Conservation (phyloP, 1,139 yeast genomes). For the Pichia cactophila region DNA sequence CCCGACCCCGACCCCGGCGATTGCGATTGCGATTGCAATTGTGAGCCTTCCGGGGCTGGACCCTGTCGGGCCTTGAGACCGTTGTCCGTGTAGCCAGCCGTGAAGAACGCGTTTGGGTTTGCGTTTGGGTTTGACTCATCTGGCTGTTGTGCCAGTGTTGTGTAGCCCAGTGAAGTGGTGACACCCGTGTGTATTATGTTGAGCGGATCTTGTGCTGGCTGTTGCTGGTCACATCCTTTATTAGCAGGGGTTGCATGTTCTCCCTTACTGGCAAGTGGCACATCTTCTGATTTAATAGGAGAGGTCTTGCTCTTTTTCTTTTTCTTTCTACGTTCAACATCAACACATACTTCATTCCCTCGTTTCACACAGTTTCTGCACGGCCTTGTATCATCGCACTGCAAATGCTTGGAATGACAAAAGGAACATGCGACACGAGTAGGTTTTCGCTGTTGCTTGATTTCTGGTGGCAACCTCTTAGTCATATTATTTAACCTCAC, state of each 20-base stretch:
- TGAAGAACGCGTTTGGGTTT: neutral
- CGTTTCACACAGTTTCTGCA: conserved; percentile 64
- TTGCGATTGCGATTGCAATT: neutral
- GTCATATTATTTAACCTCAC: conserved; percentile 40
- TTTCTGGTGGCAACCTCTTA: conserved; percentile 44
- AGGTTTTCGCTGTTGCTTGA: conserved; percentile 50
- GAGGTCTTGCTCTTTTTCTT: neutral
- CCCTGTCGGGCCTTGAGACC: neutral
- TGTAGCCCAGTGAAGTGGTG: neutral
- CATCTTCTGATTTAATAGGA: neutral
- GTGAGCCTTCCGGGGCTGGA: neutral
- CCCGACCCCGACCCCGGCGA: neutral
- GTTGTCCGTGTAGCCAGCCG: neutral
- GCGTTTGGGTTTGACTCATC: neutral
- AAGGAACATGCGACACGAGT: conserved; percentile 62
- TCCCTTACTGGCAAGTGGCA: neutral
- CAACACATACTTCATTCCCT: conserved; percentile 46
- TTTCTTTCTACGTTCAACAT: conserved; percentile 53
- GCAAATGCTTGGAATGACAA: conserved; percentile 66
- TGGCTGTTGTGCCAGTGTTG: neutral
- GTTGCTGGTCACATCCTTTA: too few relatives aligned
- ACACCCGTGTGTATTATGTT: neutral
- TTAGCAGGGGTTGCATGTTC: too few relatives aligned
- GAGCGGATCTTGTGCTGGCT: neutral
- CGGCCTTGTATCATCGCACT: conserved; percentile 54